phyloP scores from a whole-genome alignment of 1,284 basidiomycete genomes.

The Trametes polyzona region DNA sequence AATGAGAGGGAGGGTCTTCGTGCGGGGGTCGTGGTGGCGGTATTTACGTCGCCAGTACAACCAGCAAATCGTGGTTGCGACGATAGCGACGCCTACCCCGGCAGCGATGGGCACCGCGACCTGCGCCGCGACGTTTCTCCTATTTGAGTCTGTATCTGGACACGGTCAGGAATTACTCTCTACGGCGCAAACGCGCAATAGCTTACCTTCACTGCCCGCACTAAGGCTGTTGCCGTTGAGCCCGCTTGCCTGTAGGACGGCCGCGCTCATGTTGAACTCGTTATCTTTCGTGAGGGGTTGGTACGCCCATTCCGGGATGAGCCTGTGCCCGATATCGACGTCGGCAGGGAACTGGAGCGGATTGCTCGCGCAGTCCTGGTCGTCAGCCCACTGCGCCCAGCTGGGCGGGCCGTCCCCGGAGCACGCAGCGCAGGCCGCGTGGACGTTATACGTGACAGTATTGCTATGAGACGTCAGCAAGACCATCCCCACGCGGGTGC shows the following conservation, averaged over 20 bases:
- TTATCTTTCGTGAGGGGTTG: conserved; percentile 9
- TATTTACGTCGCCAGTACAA: conserved; percentile 13
- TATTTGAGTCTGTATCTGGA: not conserved
- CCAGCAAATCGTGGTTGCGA: conserved; percentile 14
- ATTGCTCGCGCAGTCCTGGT: conserved; percentile 4
- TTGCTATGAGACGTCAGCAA: conserved; percentile 13
- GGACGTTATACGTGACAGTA: conserved; percentile 22
- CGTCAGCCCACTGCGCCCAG: conserved; percentile 10
- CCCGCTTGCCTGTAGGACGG: not conserved
- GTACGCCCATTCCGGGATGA: conserved; percentile 20
- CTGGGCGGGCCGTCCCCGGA: not conserved
- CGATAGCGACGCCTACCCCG: conserved; percentile 14
- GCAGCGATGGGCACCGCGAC: conserved; percentile 27
- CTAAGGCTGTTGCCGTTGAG: not conserved
- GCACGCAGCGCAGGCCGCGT: conserved; percentile 20
- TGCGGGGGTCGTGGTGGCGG: not conserved
- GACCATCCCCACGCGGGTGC: not conserved
- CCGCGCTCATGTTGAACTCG: conserved; percentile 16
- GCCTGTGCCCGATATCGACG: not conserved
- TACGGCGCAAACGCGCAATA: too few relatives aligned
- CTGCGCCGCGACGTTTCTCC: conserved; percentile 14
- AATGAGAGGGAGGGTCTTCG: conserved; percentile 2
- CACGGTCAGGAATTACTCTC: too few relatives aligned
- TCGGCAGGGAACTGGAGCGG: conserved; percentile 8
- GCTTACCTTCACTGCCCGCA: conserved; percentile 4